Conservation (phyloP, 2,329 filamentous ascomycete species). For the Microsporum canis region DNA sequence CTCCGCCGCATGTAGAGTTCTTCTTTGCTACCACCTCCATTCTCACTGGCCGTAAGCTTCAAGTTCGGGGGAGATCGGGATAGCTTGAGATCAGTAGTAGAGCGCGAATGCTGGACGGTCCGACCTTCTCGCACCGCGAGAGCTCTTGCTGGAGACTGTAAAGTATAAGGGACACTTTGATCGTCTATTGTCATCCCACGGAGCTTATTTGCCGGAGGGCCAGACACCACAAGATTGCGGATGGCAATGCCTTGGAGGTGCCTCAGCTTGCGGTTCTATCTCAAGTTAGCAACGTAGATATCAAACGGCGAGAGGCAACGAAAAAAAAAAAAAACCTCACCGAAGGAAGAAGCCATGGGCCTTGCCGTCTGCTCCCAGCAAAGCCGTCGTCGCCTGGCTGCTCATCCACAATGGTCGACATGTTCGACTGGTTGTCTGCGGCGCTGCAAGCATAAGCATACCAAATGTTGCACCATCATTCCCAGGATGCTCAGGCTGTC, state of each 20-base stretch:
- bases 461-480: not conserved
- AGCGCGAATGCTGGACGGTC: constrained; percentile 46
- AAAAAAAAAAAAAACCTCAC: constrained; percentile 21
- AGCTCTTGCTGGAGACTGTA: constrained; percentile 58
- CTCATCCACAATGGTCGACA: constrained; percentile 6
- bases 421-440: constrained; percentile 1
- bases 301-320: not conserved
- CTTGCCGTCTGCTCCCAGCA: constrained; percentile 30
- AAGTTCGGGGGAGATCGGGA: constrained; percentile 10
- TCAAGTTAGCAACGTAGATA: not conserved
- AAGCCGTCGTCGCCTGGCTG: constrained; percentile 16
- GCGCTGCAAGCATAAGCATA: constrained; percentile 5
- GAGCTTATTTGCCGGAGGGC: constrained; percentile 34
- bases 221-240: constrained; percentile 66
- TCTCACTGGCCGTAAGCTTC: not conserved
- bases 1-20: constrained; percentile 29
- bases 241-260: constrained; percentile 79
- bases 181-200: constrained; percentile 60
- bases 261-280: constrained; percentile 74
- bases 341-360: constrained; percentile 43
- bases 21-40: constrained; percentile 11
- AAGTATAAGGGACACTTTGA: constrained; percentile 56
- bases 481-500: not conserved
- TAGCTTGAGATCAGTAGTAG: constrained; percentile 44
- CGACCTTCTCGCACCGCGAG: constrained; percentile 41